Evolutionary conservation across 2,329 filamentous ascomycete genomes (phyloP).

Genomic region (Aspergillus novoparasiticus): DNA sequence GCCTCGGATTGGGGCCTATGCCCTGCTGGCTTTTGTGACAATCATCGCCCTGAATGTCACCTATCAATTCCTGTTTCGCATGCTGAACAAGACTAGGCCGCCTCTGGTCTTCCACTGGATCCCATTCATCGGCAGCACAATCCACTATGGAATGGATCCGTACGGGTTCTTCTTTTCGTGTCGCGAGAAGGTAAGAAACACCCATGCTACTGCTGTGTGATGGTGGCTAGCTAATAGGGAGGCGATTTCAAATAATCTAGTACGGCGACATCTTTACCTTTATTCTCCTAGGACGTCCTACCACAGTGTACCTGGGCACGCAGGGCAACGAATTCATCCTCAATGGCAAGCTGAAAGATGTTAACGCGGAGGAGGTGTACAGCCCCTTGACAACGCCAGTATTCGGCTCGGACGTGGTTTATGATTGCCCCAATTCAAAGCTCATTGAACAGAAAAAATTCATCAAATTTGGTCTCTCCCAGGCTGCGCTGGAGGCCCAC

Average conservation of each 20-base stretch:
- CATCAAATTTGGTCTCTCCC: slow-evolving; percentile 66
- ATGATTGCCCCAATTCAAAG: slow-evolving; percentile 88
- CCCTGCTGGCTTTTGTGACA: slow-evolving; percentile 10
- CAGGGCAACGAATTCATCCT: slow-evolving; percentile 90
- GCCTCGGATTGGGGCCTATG: slow-evolving; percentile 14
- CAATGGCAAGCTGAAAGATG: slow-evolving; percentile 87
- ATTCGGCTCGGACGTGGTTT: slow-evolving; percentile 84
- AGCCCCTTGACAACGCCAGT: slow-evolving; percentile 70
- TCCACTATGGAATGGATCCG: slow-evolving; percentile 58
- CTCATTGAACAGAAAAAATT: slow-evolving; percentile 95
- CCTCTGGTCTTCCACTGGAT: slow-evolving; percentile 81
- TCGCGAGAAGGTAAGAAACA: slow-evolving; percentile 65
- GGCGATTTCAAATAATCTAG: slow-evolving; percentile 42
- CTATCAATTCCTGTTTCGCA: slow-evolving; percentile 20
- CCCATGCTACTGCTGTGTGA: too few relatives aligned
- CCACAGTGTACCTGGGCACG: slow-evolving; percentile 79
- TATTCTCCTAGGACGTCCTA: slow-evolving; percentile 82
- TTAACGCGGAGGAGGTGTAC: slow-evolving; percentile 90
- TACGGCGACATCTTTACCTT: slow-evolving; percentile 93
- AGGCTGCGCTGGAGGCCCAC: slow-evolving; percentile 66
- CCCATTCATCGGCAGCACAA: slow-evolving; percentile 55
- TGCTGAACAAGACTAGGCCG: slow-evolving; percentile 63
- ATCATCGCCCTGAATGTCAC: slow-evolving; percentile 18
- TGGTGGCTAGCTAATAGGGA: slow-evolving; percentile 23
- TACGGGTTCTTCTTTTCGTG: slow-evolving; percentile 78